Base-by-base conservation (phyloP, 768 basidiomycete genomes). In the Coprinopsis sp. region DNA sequence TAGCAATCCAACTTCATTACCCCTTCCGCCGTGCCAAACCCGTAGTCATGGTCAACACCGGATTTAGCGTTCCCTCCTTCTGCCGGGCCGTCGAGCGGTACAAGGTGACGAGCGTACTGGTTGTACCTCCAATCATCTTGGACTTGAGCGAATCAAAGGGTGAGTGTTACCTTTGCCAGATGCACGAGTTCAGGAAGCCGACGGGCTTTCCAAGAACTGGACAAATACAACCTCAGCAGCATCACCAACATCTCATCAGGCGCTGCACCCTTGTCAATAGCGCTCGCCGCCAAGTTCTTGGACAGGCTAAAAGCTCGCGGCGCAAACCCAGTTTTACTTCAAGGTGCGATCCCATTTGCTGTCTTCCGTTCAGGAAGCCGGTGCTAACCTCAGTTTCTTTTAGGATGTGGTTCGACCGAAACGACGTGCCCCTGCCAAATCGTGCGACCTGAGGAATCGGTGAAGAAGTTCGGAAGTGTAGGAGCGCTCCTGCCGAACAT, bases 101-200 rank as follows among this genome's bases (percentile, higher is more conserved):
- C 65, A 67, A 65, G 30, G 67, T 76, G 13, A 77, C 79, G 0
- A 42, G 64, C 1, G 37, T 68, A 4, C 58, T 76, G 4, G 62
- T 84, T 36, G 84, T 81, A 0, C 86, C 86, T 0, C 84, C 87
- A 0, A 74, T 88, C 38, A 60, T 86, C 10, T 71, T 89, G 3
- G 69, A 71, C 1, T 64, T 89, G 29, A 64, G 76, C 28, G 40
- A 42, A 21, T 31, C n/a, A 8, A 31, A 31, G n/a, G 30, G 30
- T 31, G 30, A 31, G 30, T 31, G 8, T 31, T 31, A n/a, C 30
- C 10, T 8, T 31, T 31, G 30, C 30, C 10, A n/a, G 30, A 37
- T 37, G 36, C 10, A 21, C 10, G 18, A 16, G 22, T 18, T 21
- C 11, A 7, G 39, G 6, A 23, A 28, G 16, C 18, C 42, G 30